phyloP scores from a whole-genome alignment of 179 eudicot genomes.

The Beta corolliflora region DNA sequence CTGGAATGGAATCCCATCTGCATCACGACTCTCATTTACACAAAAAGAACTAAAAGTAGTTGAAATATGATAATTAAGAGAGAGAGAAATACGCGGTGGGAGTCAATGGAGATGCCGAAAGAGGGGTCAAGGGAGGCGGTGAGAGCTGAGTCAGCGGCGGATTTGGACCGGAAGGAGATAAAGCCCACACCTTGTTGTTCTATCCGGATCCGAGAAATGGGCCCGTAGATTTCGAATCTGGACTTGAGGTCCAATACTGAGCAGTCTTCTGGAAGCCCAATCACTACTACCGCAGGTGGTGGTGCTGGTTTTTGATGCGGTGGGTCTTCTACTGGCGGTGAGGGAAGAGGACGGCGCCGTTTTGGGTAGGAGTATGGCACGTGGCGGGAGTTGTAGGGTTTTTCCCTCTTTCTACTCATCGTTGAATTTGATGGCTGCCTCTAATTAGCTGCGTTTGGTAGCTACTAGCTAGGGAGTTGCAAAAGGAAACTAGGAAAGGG shows the following conservation, averaged over 20 bases:
- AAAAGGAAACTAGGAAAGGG: no score
- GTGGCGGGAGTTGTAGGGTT: conserved; percentile 67
- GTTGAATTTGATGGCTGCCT: no score
- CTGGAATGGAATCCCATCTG: no score
- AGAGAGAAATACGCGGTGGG: conserved; percentile 39
- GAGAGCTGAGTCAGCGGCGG: conserved; percentile 63
- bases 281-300: conserved; percentile 54
- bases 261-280: conserved; percentile 66
- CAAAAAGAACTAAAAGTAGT: no score
- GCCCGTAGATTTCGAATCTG: conserved; percentile 75
- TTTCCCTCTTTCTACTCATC: conserved; percentile 81
- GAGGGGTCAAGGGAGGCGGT: conserved; percentile 62
- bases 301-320: conserved; percentile 39
- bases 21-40: no score
- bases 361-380: conserved; percentile 61
- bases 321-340: conserved; percentile 25
- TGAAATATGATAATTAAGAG: background rate
- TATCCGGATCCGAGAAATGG: conserved; percentile 81
- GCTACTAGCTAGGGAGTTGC: no score
- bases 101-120: conserved; percentile 63
- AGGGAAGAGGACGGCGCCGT: conserved; percentile 63
- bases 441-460: background rate
- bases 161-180: conserved; percentile 61
- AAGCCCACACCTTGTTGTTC: conserved; percentile 61
- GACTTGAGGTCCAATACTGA: conserved; percentile 78